A percentile compares a stretch with the other conserved stretches of the same genome.
These are phyloP conservation scores for Prototheca stagnorum DNA, from an alignment of 163 green algal species.

Conservation along the genomic window DNA sequence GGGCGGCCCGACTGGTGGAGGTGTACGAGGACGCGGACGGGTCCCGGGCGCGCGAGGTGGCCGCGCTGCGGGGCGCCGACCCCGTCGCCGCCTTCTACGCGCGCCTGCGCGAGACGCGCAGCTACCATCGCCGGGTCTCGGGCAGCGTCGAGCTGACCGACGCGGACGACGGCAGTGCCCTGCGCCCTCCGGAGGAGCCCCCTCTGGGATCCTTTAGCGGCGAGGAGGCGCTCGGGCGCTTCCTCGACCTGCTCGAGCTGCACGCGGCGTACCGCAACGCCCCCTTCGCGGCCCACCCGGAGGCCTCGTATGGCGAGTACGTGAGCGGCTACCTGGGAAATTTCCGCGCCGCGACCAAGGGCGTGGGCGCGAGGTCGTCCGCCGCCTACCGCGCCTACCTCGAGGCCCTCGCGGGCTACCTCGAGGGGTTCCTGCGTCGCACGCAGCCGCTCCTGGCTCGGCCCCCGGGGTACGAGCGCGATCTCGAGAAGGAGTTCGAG, in stretches of 20 bases:
- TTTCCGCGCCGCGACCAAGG: too few species aligned
- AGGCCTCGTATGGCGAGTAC: too few species aligned
- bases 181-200: conserved; percentile 29
- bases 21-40: conserved; percentile 85
- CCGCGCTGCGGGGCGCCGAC: conserved; percentile 43
- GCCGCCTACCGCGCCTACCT: conserved; percentile 45
- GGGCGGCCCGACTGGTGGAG: conserved; percentile 30
- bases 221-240: conserved; percentile 71
- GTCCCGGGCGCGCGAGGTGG: conserved; percentile 74
- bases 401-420: conserved; percentile 55
- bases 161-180: conserved; percentile 34
- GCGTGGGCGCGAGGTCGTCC: too few species aligned
- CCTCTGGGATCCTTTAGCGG: conserved; percentile 55
- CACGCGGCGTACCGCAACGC: conserved; percentile 62
- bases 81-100: conserved; percentile 62
- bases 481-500: conserved; percentile 54
- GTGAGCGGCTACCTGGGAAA: too few species aligned
- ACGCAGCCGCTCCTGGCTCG: conserved; percentile 83
- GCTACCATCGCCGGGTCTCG: conserved; percentile 67
- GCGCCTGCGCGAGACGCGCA: conserved; percentile 69
- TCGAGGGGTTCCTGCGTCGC: conserved; percentile 67
- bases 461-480: too few species aligned
- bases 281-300: conserved; percentile 42
- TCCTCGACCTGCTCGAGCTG: conserved; percentile 77
- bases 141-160: conserved; percentile 38